Evolutionary conservation across 2,329 filamentous ascomycete species (phyloP).

Genomic region (Ascochyta pisi): DNA sequence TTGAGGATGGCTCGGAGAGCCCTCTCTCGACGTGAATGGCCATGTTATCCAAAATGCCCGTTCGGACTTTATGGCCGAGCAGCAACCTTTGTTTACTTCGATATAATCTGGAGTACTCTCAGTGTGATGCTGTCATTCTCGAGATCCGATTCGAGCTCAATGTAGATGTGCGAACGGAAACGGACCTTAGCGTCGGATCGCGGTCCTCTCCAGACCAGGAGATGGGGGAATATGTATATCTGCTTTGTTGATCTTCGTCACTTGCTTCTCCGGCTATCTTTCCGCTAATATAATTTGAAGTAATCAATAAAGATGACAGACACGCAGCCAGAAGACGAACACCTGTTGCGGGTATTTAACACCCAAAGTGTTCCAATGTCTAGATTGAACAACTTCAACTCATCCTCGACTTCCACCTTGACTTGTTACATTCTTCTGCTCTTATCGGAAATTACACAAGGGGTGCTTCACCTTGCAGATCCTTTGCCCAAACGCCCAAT

Average conservation of each 20-base stretch:
- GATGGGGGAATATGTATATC: neutral
- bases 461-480: conserved; percentile 27
- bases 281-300: neutral
- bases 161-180: neutral
- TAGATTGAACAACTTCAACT: conserved; percentile 23
- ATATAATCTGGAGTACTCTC: neutral
- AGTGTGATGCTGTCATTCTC: too few species aligned
- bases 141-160: neutral
- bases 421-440: conserved; percentile 23
- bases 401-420: conserved; percentile 13
- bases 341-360: neutral
- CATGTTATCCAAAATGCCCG: neutral
- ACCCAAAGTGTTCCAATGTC: neutral
- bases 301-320: neutral
- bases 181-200: neutral
- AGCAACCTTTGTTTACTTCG: neutral
- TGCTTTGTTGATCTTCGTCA: neutral
- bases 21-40: neutral
- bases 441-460: conserved; percentile 29
- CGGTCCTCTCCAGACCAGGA: neutral
- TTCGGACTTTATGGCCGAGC: neutral
- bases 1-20: neutral
- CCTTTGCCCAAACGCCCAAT: conserved; percentile 24
- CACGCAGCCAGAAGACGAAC: neutral
- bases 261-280: neutral